Evolutionary conservation across 2,329 filamentous ascomycete species (phyloP).

Genomic region (Aspergillus sp.): DNA sequence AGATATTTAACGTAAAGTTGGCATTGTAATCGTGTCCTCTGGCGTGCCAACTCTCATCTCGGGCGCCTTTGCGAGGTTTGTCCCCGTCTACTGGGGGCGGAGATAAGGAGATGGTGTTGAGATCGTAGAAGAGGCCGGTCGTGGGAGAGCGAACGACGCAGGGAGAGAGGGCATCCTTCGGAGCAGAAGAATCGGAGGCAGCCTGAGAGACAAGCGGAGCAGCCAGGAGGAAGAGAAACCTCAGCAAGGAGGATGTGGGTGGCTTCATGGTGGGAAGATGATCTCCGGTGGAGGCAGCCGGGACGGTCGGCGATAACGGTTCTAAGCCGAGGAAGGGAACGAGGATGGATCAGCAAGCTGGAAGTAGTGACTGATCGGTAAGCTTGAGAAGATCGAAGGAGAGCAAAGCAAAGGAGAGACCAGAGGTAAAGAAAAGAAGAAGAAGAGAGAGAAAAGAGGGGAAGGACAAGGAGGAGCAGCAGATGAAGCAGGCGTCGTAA

Average conservation of each 20-base stretch:
- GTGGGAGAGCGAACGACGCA: slow-evolving; percentile 65
- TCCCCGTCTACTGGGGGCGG: slow-evolving; percentile 48
- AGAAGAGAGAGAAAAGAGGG: background rate
- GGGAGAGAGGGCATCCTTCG: slow-evolving; percentile 50
- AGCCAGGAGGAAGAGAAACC: slow-evolving; percentile 37
- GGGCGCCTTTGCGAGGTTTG: slow-evolving; percentile 40
- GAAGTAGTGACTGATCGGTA: background rate
- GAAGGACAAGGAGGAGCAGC: slow-evolving; percentile 3
- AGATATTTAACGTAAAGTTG: slow-evolving; percentile 56
- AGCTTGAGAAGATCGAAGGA: background rate
- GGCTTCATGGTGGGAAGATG: slow-evolving; percentile 38
- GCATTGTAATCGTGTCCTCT: slow-evolving; percentile 53
- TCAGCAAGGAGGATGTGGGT: slow-evolving; percentile 30
- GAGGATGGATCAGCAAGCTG: background rate
- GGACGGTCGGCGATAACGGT: slow-evolving; percentile 12
- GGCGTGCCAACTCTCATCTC: slow-evolving; percentile 51
- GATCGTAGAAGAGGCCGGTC: slow-evolving; percentile 65
- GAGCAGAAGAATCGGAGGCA: slow-evolving; percentile 44
- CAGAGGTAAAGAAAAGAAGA: background rate
- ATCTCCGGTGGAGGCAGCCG: slow-evolving; percentile 6
- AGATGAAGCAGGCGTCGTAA: slow-evolving; percentile 11
- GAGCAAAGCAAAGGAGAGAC: background rate
- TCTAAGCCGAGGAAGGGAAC: background rate
- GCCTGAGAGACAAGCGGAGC: slow-evolving; percentile 33
- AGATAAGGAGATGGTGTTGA: slow-evolving; percentile 58